Evolutionary conservation across 306 rosid genomes (phyloP).

Genomic region (Astragalus membranaceus): DNA sequence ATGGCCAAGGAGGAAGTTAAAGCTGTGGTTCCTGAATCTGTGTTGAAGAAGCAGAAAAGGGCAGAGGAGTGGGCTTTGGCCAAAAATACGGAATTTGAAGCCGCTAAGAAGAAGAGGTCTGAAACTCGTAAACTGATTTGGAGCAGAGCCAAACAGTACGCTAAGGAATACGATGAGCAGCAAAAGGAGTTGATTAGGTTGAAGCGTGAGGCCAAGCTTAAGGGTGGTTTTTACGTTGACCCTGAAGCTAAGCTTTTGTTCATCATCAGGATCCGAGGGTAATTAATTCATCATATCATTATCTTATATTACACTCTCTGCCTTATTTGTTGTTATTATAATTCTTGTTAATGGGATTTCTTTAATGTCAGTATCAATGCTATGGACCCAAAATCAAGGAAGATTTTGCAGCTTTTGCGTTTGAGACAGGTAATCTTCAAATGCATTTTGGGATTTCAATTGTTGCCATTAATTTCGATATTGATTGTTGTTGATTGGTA

Average conservation of each 20-base stretch:
- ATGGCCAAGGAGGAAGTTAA: constrained; percentile 43
- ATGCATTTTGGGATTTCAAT: neutral
- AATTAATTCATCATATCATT: neutral
- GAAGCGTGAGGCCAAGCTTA: constrained; percentile 83
- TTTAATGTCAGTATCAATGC: constrained; percentile 60
- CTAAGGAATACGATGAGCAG: constrained; percentile 58
- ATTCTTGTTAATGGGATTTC: neutral
- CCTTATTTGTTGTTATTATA: neutral
- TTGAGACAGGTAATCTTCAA: constrained; percentile 57
- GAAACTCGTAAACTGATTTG: constrained; percentile 55
- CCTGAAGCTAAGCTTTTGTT: constrained; percentile 79
- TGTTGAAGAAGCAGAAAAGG: constrained; percentile 61
- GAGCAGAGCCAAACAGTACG: constrained; percentile 53
- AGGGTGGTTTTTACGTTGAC: constrained; percentile 72
- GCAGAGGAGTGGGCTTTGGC: constrained; percentile 61
- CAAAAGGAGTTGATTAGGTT: constrained; percentile 57
- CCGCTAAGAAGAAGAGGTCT: constrained; percentile 34
- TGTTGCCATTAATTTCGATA: neutral
- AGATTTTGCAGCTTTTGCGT: constrained; percentile 70
- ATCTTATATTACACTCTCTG: neutral
- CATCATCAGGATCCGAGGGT: constrained; percentile 79
- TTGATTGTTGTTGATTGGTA: neutral
- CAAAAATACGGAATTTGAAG: constrained; percentile 31
- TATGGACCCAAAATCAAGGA: constrained; percentile 63
- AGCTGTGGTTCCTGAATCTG: constrained; percentile 57